These are phyloP conservation scores for Alternaria panax DNA, from an alignment of 2,329 filamentous ascomycete species.

Conservation along the genomic window DNA sequence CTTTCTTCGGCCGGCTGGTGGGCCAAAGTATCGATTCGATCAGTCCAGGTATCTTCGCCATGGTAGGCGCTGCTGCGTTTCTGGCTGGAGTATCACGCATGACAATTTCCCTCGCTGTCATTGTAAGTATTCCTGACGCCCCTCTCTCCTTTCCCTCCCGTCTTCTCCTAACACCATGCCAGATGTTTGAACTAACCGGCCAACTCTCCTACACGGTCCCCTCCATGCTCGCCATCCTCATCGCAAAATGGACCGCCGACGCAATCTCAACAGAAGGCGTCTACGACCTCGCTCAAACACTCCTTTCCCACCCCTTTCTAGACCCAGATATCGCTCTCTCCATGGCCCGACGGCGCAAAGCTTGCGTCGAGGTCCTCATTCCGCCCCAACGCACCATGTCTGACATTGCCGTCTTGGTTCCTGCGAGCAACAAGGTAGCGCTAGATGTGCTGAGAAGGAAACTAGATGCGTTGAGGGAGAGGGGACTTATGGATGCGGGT, in stretches of 20 bases:
- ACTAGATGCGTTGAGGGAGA: slow-evolving; percentile 55
- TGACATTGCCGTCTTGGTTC: slow-evolving; percentile 62
- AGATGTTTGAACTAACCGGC: slow-evolving; percentile 66
- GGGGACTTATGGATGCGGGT: slow-evolving; percentile 65
- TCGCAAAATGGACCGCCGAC: slow-evolving; percentile 67
- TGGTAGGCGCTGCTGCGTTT: slow-evolving; percentile 67
- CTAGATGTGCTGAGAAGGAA: slow-evolving; percentile 55
- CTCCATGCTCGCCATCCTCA: slow-evolving; percentile 66
- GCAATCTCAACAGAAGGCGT: slow-evolving; percentile 61
- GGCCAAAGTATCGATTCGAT: slow-evolving; percentile 56
- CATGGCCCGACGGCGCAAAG: slow-evolving; percentile 50
- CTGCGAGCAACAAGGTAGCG: slow-evolving; percentile 53
- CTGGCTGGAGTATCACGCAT: slow-evolving; percentile 66
- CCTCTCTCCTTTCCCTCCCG: neutral
- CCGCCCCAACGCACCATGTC: slow-evolving; percentile 63
- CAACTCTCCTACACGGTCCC: slow-evolving; percentile 65
- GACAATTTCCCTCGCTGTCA: slow-evolving; percentile 66
- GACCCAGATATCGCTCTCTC: slow-evolving; percentile 60
- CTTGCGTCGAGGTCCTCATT: slow-evolving; percentile 57
- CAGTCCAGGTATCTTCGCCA: slow-evolving; percentile 66
- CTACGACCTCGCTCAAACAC: slow-evolving; percentile 66
- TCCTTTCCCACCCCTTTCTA: slow-evolving; percentile 66
- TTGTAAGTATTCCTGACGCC: slow-evolving; percentile 34
- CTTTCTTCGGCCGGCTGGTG: slow-evolving; percentile 64
- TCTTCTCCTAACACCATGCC: neutral